Base-by-base conservation (phyloP, 2,329 filamentous ascomycete species). In the Colletotrichum abscissum region DNA sequence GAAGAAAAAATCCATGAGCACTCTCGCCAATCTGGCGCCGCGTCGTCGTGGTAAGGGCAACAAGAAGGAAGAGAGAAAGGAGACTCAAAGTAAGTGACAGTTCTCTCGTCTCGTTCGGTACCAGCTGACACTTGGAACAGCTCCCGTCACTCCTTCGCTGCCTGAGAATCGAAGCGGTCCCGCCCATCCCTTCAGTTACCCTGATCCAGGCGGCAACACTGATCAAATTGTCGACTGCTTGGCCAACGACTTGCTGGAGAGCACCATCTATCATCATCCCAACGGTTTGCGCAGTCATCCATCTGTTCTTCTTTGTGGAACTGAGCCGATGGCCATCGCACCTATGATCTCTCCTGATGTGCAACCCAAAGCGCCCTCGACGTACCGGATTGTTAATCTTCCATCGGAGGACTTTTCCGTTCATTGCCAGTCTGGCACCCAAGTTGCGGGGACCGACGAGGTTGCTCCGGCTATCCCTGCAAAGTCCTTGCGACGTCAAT, bases 241-340 rank as follows among this genome's bases (percentile, higher is more conserved):
- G 33, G 74, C 72, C 24, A 74, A 52, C 26, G 67, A 58, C 3
- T 67, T 75, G 26, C 33, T 75, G 4, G 67, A 75, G 49, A 74
- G 64, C 16, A 73, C 71, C 6, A 63, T 67, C 5, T 63, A 46
- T 63, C 59, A 55, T 14, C 70, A 70, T 30, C 70, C 70, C 5
- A 73, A 73, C 55, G 70, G 73, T 11, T 63, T 74, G 24, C 65
- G 65, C 28, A 75, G 73, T 46, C 70, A 75, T 35, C 73, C 73
- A 19, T 70, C 73, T 0, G 66, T 74, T 12, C 49, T 65, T 14
- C 56, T 69, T 3, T 65, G 59, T 16, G 54, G 56, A 35, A 35
- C 55, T 26, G 64, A 56, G 11, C 66, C 70, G 12, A n/a, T 70
- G 19, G 11, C 33, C 12, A 14, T 56, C 35, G 38, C 42, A 16